Evolutionary conservation across 208 protist species (phyloP), one percentile per base, ranked within the genome.

Genomic region (Lotmaria passim): DNA sequence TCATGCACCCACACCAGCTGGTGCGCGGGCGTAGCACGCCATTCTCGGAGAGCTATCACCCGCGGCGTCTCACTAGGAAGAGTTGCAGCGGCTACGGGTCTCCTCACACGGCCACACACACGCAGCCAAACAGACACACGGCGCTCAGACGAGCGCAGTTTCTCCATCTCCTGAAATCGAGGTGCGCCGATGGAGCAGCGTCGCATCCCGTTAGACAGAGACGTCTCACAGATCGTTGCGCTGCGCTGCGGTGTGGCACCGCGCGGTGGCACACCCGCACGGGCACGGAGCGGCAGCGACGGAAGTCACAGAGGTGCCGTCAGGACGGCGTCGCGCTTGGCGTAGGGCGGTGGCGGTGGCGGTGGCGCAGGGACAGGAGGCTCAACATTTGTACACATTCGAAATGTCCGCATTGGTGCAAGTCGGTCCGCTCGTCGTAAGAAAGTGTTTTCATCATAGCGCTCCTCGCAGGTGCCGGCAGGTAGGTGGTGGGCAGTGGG

Each of bases 331-430:
- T n/a, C n/a, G n/a, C n/a, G n/a, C 44, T 24, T 21, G 44, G 44
- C n/a, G n/a, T n/a, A n/a, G 17, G 44, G 17, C 7, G 44, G 44
- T 21, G 51, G 31, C 51, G 11, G n/a, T 19, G n/a, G n/a, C n/a
- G n/a, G 11, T 15, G 7, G 7, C 7, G 44, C 44, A 19, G 28
- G 47, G 21, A n/a, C 21, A 57, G 51, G 31, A n/a, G 51, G 23
- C 55, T 63, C 51, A 72, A 72, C 55, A 72, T 72, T 72, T 72
- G 51, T 72, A 72, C 66, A 72, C 66, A 72, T 72, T 60, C 66
- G 66, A 72, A 72, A 15, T 14, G 53, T 63, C 66, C 53, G 30
- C 66, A 72, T 53, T 19, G 55, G 36, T 72, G 52, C 47, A 57
- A 57, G 52, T 72, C 66, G 56, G 66, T 72, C 66, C 66, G 66